phyloP scores from a whole-genome alignment of 2,329 filamentous ascomycete species.

The Pseudogymnoascus sp. region DNA sequence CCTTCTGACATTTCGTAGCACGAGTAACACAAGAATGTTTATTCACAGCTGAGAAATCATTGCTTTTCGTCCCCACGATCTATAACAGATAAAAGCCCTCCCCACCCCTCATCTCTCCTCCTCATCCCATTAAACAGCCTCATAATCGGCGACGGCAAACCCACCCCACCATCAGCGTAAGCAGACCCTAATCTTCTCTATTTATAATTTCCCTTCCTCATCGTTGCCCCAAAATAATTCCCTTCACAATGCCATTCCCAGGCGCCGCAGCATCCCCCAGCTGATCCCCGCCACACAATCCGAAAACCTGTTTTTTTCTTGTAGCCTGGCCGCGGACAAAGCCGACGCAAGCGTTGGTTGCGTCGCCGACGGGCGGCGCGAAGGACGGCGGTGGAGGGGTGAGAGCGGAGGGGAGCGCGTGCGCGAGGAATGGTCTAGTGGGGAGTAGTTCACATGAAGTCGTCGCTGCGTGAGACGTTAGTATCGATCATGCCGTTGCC shows the following conservation, averaged over 20 bases:
- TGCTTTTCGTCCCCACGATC: neutral
- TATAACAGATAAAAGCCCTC: neutral
- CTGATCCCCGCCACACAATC: neutral
- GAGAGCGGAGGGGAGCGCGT: neutral
- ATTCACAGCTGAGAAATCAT: neutral
- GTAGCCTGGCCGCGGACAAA: neutral
- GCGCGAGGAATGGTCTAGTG: slow-evolving; percentile 5
- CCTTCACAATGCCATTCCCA: neutral
- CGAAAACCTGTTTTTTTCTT: neutral
- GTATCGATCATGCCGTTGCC: neutral
- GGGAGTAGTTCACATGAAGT: slow-evolving; percentile 57
- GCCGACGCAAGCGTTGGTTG: neutral
- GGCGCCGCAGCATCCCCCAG: slow-evolving; percentile 1
- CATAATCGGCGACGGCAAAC: neutral
- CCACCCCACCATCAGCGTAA: neutral
- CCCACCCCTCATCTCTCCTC: neutral
- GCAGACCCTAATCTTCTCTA: neutral
- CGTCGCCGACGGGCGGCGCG: neutral
- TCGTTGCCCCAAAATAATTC: neutral
- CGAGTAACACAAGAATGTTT: neutral
- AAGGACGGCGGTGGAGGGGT: neutral
- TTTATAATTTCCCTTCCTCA: neutral
- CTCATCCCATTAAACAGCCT: neutral
- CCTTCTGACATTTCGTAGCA: too few species aligned
- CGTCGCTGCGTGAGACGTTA: slow-evolving; percentile 42